phyloP scores from a whole-genome alignment of 768 basidiomycete genomes.

The Phlegmacium glaucopus region DNA sequence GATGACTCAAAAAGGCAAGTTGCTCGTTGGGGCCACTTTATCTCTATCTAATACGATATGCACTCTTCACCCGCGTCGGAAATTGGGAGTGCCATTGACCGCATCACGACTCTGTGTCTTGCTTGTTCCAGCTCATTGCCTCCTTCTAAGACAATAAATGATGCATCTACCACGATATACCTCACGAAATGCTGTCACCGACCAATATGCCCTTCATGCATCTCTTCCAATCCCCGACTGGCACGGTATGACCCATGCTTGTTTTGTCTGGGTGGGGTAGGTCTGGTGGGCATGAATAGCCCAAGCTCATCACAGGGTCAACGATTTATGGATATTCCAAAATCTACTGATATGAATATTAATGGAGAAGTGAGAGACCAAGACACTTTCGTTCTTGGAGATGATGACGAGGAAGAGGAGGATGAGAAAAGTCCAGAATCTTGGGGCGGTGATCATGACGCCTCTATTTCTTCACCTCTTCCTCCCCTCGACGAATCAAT shows the following conservation, averaged over 20 bases:
- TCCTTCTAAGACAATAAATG: slow-evolving; percentile 21
- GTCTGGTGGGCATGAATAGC: slow-evolving; percentile 17
- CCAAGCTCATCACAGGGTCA: no score
- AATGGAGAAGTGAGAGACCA: slow-evolving; percentile 58
- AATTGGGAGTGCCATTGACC: slow-evolving; percentile 11
- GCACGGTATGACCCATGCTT: slow-evolving; percentile 71
- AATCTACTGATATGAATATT: slow-evolving; percentile 26
- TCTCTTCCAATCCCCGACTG: slow-evolving; percentile 58
- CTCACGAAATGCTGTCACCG: slow-evolving; percentile 61
- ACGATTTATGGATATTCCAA: neutral
- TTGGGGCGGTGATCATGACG: neutral
- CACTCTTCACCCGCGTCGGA: slow-evolving; percentile 12
- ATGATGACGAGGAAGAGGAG: slow-evolving; percentile 52
- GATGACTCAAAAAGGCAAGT: neutral
- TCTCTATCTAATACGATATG: slow-evolving; percentile 15
- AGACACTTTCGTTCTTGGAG: slow-evolving; percentile 63
- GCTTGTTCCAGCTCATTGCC: slow-evolving; percentile 61
- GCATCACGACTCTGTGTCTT: slow-evolving; percentile 45
- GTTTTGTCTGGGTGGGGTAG: slow-evolving; percentile 59
- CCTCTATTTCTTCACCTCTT: neutral
- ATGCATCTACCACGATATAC: slow-evolving; percentile 30
- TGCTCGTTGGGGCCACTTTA: neutral
- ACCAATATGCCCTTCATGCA: slow-evolving; percentile 62
- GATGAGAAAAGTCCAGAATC: slow-evolving; percentile 24
- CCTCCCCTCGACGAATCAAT: slow-evolving; percentile 9